Base-by-base conservation (phyloP, 441 rosid genomes). In the Dalechampia spathulata region DNA sequence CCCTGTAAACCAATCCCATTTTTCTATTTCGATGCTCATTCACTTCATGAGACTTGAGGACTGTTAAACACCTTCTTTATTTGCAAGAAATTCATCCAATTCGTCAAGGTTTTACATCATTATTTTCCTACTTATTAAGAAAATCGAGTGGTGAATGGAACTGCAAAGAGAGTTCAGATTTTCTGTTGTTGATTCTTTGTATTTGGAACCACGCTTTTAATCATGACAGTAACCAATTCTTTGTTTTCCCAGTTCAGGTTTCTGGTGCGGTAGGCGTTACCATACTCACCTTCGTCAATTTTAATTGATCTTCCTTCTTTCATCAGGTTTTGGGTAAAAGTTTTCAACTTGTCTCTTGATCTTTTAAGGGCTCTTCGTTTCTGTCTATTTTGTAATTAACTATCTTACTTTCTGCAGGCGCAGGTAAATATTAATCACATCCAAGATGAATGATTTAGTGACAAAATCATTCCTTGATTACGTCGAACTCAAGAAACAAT, bases 401-500 rank as follows among this genome's bases (percentile, higher is more conserved):
- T 2, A 28, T 36, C 3, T 14, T 3, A 49, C 11, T 6, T 25
- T 45, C 58, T 11, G 9, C 38, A 37, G 52, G 61, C 37, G 47
- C 36, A 42, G 63, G 58, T 38, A 42, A 21, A 51, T 47, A 49
- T 30, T 58, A 19, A 34, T 51, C 30, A 8, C 25, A 30, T 7
- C 37, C 40, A 58, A 46, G 49, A 73, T 73, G 74, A 66, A 74
- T 34, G 72, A 74, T 49, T 58, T 66, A 0, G 66, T 63, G 67
- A 63, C 72, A 10, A 52, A 30, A 60, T 63, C 70, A 28, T 63
- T 74, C 56, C 58, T 66, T 21, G 50, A 25, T 57, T 70, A 66
- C 66, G 65, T 60, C 6, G 72, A 74, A 14, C 61, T 74, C 34
- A 70, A 70, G 67, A 66, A 57, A 67, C 64, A 66, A 36, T 56